Base-by-base conservation (phyloP, 2,329 filamentous ascomycete genomes). In the Clonostachys chloroleuca region DNA sequence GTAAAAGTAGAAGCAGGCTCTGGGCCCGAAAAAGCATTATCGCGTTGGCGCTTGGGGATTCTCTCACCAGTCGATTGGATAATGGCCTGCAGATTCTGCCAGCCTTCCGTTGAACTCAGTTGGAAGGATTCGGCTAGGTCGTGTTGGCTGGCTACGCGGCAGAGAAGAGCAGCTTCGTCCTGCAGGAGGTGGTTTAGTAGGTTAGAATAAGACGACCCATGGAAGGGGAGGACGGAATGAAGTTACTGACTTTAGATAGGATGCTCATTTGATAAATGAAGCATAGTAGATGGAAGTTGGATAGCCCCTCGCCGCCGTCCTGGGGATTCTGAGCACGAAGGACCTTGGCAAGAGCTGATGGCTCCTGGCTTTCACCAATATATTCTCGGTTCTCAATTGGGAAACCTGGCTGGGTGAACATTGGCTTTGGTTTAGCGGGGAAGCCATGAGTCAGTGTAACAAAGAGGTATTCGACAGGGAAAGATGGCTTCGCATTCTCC, bases 391-490 rank as follows among this genome's bases (percentile, higher is more conserved):
- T 97, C 68, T 95, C 94, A 52, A 97, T 87, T 6, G 92, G 87
- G 66, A 97, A 99, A 40, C 75, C 81, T 51, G 78, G 76, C 43
- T 83, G 77, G 30, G 73, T 85, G 67, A 97, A 97, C 33, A 86
- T 68, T 12, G 92, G 90, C 47, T 83, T 86, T 5, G 89, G 80
- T 41, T 84, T 77, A 45, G 86, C 89, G 4, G 94, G 94, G 72
- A 99, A 97, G 50, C 94, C 94, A 62, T 99, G 92, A 1, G 94
- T 99, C 52, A 99, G 78, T 9, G 94, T 97, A 51, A 97, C 89
- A 48, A 97, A 84, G 34, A 99, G 80, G 64, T 97, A 99, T 64
- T 99, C 94, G 43, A 96, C 92, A 0, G 94, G 94, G 65, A 99
- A 99, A 42, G 88, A 84, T 1, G 94, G 94, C 63, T 96, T 97